Conservation (phyloP, 495 filamentous ascomycete species). For the Hypoxylon lenormandii region DNA sequence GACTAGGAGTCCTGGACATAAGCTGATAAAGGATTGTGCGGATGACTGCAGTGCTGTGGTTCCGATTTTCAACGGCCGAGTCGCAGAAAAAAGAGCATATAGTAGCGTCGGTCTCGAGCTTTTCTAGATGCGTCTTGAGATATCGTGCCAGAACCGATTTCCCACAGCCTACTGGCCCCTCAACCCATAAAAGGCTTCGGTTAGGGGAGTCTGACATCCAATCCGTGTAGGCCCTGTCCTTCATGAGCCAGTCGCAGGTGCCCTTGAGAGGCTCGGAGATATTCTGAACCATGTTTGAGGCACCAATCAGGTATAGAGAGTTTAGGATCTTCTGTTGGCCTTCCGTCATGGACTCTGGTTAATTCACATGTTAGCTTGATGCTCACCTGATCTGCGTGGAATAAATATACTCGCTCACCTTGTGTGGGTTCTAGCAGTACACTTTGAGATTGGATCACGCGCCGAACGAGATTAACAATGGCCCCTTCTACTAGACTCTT, state of each 20-base stretch:
- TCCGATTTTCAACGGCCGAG: not conserved
- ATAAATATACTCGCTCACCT: not conserved
- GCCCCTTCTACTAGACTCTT: not conserved
- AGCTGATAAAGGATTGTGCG: slow-evolving; percentile 2
- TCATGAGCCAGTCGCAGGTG: slow-evolving; percentile 11
- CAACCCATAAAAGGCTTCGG: slow-evolving; percentile 52
- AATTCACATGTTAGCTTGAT: too few relatives aligned
- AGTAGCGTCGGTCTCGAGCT: not conserved
- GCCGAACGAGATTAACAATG: not conserved
- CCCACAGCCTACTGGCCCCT: slow-evolving; percentile 61
- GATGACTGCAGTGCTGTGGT: slow-evolving; percentile 1
- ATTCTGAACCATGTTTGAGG: slow-evolving; percentile 1
- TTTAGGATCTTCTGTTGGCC: slow-evolving; percentile 1
- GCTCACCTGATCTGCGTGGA: too few relatives aligned
- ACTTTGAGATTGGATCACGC: not conserved
- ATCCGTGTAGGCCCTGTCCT: not conserved
- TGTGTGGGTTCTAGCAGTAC: not conserved
- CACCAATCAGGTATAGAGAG: not conserved
- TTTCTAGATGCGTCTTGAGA: slow-evolving; percentile 28
- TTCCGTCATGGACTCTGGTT: not conserved
- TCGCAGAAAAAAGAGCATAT: slow-evolving; percentile 4
- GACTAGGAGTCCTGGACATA: not conserved
- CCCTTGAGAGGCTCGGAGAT: not conserved
- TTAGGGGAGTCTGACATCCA: not conserved
- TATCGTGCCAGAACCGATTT: slow-evolving; percentile 59